phyloP scores from a whole-genome alignment of 208 protist genomes.

The Trypanosoma theileri region DNA sequence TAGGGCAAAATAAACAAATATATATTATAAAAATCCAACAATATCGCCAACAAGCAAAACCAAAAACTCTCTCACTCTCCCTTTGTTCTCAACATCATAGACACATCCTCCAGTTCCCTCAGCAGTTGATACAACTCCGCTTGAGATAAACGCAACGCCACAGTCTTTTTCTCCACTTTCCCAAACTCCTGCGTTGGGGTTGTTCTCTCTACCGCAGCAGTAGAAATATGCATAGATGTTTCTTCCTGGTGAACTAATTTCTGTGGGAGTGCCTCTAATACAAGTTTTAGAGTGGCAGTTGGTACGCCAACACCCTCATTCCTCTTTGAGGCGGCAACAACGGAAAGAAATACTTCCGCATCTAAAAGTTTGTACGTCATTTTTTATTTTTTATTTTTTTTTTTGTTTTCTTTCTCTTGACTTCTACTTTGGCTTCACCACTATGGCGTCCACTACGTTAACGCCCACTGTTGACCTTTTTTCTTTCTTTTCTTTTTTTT shows the following conservation, averaged over 20 bases:
- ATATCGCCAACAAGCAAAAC: background rate
- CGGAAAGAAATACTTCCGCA: background rate
- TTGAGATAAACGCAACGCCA: background rate
- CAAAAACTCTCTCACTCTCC: background rate
- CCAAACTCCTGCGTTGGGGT: background rate
- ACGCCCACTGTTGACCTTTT: background rate
- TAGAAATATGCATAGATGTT: background rate
- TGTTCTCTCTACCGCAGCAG: background rate
- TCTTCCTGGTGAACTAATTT: background rate
- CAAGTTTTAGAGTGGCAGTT: background rate
- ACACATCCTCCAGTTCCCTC: background rate
- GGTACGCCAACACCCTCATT: background rate
- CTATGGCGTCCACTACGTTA: background rate
- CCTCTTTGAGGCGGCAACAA: background rate
- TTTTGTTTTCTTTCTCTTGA: constrained; percentile 4
- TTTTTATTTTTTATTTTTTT: constrained; percentile 1
- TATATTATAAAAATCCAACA: too few relatives aligned
- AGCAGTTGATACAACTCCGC: background rate
- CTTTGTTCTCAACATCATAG: background rate
- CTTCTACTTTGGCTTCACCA: too few relatives aligned
- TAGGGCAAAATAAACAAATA: too few relatives aligned
- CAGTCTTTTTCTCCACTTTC: background rate
- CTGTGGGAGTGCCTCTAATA: background rate
- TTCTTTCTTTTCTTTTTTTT: constrained; percentile 5
- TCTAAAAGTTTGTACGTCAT: background rate